phyloP scores from a whole-genome alignment of 495 filamentous ascomycete genomes.

The Polyplosphaeria fusca region DNA sequence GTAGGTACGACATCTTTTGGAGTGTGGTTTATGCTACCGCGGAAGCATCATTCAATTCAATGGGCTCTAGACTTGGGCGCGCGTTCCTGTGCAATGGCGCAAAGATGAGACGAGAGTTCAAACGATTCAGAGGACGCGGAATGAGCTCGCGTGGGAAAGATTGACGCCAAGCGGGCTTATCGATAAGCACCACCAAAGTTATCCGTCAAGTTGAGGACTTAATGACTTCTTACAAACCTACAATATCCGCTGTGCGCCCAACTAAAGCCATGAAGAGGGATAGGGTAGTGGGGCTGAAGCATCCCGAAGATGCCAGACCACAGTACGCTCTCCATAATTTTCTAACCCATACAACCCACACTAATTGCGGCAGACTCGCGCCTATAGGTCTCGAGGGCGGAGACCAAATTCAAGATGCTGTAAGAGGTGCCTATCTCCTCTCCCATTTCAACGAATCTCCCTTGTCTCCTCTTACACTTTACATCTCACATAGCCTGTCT shows the following conservation, averaged over 20 bases:
- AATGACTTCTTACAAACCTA: too few species aligned
- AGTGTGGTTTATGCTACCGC: constrained; percentile 10
- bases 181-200: too few species aligned
- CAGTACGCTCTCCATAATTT: background rate
- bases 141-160: too few species aligned
- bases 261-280: background rate
- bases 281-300: background rate
- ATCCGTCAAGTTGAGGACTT: too few species aligned
- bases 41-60: too few species aligned
- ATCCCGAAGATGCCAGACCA: background rate
- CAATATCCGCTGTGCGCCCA: too few species aligned
- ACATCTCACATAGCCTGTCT: background rate
- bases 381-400: constrained; percentile 10
- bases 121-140: too few species aligned
- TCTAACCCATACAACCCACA: background rate
- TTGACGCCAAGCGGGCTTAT: too few species aligned
- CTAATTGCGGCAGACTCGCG: constrained; percentile 18
- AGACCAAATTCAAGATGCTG: constrained; percentile 21
- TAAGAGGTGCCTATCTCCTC: constrained; percentile 28
- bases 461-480: background rate
- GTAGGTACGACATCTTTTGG: constrained; percentile 11
- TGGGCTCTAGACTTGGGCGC: too few species aligned
- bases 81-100: too few species aligned
- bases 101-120: too few species aligned
- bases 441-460: background rate